These are phyloP conservation scores for Dacryopinax spathularia DNA, from an alignment of 768 basidiomycete species.

Conservation along the genomic window DNA sequence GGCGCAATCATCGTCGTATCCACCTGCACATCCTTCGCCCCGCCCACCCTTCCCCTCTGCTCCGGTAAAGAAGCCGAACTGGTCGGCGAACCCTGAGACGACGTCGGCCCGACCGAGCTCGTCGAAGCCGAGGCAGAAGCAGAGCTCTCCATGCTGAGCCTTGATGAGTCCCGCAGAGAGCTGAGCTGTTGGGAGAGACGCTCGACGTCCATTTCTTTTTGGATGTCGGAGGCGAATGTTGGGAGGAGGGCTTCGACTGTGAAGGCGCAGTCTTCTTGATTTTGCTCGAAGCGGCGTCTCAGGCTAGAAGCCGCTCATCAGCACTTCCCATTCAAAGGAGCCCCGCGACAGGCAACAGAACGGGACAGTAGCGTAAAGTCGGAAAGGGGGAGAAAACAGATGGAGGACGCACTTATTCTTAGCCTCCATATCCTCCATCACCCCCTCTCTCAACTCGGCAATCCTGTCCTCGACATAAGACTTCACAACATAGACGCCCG, in stretches of 20 bases:
- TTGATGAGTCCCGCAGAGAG: neutral
- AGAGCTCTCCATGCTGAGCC: neutral
- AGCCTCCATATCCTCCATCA: constrained; percentile 47
- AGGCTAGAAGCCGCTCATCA: constrained; percentile 32
- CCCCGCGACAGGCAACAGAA: neutral
- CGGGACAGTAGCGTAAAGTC: neutral
- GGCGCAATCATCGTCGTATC: neutral
- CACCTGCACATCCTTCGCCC: too few species aligned
- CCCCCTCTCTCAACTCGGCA: constrained; percentile 48
- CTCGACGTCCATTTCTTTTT: constrained; percentile 68
- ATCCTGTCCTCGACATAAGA: constrained; percentile 47
- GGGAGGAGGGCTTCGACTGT: constrained; percentile 57
- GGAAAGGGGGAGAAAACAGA: neutral
- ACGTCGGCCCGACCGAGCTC: neutral
- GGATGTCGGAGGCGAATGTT: constrained; percentile 47
- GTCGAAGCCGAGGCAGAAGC: too few species aligned
- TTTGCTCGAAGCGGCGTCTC: constrained; percentile 56
- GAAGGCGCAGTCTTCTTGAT: constrained; percentile 62
- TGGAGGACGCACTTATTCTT: constrained; percentile 46
- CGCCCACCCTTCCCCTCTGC: too few species aligned
- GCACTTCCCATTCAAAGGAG: neutral
- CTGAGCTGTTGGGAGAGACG: constrained; percentile 35
- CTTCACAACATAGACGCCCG: constrained; percentile 48
- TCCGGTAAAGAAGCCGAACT: neutral
- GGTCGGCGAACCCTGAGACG: neutral